Base-by-base conservation (phyloP, 352 stramenopile species). In the Thraustotheca clavata region DNA sequence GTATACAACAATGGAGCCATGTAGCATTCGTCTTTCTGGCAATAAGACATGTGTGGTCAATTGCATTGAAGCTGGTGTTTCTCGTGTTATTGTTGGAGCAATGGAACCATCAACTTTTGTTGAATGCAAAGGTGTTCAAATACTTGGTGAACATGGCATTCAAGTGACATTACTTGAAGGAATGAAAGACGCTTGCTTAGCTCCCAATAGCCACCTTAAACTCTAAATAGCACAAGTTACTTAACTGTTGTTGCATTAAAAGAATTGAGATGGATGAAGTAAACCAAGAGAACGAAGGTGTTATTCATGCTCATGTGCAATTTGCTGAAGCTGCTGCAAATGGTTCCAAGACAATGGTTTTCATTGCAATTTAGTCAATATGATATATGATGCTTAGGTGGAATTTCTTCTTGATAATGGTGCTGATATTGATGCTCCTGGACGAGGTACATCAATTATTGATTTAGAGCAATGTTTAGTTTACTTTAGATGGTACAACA, bases 1-100 rank as follows among this genome's bases (percentile, higher is more conserved):
- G 27, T 96, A 93, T 73, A 93, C 85, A 24, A 94, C 85, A 11
- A 96, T 96, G 87, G 87, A 96, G 78, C 85, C 87, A 3, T 96
- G 87, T 70, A 93, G 82, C 72, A 74, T 67, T 65, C 76, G 87
- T n/a, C 71, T 93, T n/a, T 94, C 85, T 9, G 86, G 83, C 1
- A 94, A 94, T 48, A 75, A 76, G 35, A 76, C 85, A 14, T 96
- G 87, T 62, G 87, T 92, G 8, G 73, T 88, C 59, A 89, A 73
- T 49, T 93, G 86, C 32, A 76, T 94, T 48, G 79, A 74, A 7
- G 83, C 83, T 8, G 69, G 73, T 14, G 79, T 94, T 9, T 31
- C 48, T 11, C 77, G 86, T 54, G 82, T 96, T 26, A 81, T 96
- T 8, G 74, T 96, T 20, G 87, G 86, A 52, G 83, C 88, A 33